Percentiles rank a stretch among this genome's conserved stretches.
phyloP scores from a whole-genome alignment of 1,139 yeast species.

The Hyphopichia buzzinii region DNA sequence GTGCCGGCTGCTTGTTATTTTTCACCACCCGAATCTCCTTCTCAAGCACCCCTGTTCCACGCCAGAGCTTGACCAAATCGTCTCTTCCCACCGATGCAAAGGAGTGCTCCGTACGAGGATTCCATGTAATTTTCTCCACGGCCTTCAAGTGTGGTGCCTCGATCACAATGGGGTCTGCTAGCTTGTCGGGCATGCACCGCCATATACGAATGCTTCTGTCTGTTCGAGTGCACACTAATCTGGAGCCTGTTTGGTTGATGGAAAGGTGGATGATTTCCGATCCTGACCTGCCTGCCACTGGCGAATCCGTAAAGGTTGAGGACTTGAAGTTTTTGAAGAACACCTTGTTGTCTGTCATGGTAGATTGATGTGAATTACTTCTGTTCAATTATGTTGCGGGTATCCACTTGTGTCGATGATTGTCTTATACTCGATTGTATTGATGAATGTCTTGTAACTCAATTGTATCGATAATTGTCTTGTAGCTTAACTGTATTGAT shows the following conservation, averaged over 20 bases:
- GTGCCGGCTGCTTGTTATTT: slow-evolving; percentile 20
- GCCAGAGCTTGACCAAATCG: slow-evolving; percentile 57
- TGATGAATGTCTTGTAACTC: too few species aligned
- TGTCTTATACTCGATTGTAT: too few species aligned
- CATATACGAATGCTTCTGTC: slow-evolving; percentile 47
- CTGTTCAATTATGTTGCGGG: too few species aligned
- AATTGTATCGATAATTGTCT: too few species aligned
- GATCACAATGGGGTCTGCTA: slow-evolving; percentile 35
- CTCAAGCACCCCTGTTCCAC: slow-evolving; percentile 39
- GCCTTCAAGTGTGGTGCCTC: slow-evolving; percentile 46
- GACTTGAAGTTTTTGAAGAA: slow-evolving; percentile 26
- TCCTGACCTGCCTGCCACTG: slow-evolving; percentile 24
- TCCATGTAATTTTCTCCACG: slow-evolving; percentile 58
- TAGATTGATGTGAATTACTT: not conserved
- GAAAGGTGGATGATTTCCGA: slow-evolving; percentile 33
- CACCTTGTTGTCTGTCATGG: slow-evolving; percentile 8
- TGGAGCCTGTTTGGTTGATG: slow-evolving; percentile 41
- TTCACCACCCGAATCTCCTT: slow-evolving; percentile 29
- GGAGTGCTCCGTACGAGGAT: slow-evolving; percentile 49
- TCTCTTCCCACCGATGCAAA: slow-evolving; percentile 64
- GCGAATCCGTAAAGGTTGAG: slow-evolving; percentile 22
- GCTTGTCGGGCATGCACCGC: slow-evolving; percentile 29
- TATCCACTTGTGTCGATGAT: too few species aligned
- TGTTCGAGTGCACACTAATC: slow-evolving; percentile 45
- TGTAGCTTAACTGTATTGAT: too few species aligned